Conservation (phyloP, 2,329 filamentous ascomycete genomes). For the Cryphonectria nitschkei region DNA sequence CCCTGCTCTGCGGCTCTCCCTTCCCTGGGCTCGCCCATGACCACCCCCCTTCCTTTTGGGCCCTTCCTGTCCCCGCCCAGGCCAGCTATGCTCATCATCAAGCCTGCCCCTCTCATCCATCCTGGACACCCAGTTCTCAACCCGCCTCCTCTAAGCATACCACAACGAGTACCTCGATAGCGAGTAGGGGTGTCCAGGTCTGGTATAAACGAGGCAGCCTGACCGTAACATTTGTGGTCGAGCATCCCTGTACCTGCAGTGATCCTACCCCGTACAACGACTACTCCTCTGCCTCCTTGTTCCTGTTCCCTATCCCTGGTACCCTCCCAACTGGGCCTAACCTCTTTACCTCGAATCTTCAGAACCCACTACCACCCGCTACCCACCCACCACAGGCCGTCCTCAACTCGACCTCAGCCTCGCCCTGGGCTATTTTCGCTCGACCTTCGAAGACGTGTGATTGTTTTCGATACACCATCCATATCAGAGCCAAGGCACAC, state of each 20-base stretch:
- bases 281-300: background rate
- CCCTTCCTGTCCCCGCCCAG: constrained; percentile 5
- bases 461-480: background rate
- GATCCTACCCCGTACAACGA: background rate
- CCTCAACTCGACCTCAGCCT: constrained; percentile 2
- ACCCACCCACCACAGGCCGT: background rate
- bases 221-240: constrained; percentile 4
- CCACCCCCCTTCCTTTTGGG: background rate
- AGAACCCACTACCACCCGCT: background rate
- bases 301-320: background rate
- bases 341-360: background rate
- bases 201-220: background rate
- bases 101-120: background rate
- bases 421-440: background rate
- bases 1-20: constrained; percentile 4
- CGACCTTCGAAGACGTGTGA: background rate
- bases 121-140: background rate
- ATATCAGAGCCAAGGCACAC: background rate
- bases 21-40: background rate
- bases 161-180: background rate
- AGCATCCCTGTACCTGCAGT: constrained; percentile 10
- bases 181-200: background rate
- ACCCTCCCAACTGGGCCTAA: background rate
- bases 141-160: background rate
- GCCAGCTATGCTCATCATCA: constrained; percentile 3